Evolutionary conservation across 768 basidiomycete genomes (phyloP).

Genomic region (Rhodotorula graminis): DNA sequence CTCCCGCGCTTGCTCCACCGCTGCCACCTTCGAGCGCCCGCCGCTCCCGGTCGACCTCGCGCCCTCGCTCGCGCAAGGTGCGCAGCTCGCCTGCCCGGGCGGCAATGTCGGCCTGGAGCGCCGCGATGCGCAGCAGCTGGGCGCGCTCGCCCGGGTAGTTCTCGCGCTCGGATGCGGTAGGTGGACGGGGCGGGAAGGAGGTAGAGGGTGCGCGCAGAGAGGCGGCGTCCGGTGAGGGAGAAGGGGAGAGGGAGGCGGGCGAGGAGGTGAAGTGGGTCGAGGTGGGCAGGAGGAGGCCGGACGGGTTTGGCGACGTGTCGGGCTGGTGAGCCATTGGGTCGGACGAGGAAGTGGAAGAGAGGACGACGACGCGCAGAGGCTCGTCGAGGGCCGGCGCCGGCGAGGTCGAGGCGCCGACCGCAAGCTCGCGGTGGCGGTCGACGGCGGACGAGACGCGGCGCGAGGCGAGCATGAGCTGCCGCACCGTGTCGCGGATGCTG

Average conservation of each 20-base stretch:
- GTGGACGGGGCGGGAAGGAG: too few relatives aligned
- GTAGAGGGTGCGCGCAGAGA: not conserved
- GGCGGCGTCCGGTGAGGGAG: not conserved
- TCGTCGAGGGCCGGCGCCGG: not conserved
- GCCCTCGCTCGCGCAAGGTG: not conserved
- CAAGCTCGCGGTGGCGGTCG: conserved; percentile 22
- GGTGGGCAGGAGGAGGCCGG: conserved; percentile 19
- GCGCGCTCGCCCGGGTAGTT: conserved; percentile 28
- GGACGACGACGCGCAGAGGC: not conserved
- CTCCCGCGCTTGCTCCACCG: too few relatives aligned
- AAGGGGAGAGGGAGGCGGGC: not conserved
- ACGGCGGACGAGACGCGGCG: conserved; percentile 21
- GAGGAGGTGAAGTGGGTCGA: conserved; percentile 6
- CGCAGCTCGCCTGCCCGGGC: conserved; percentile 6
- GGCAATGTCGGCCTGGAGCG: conserved; percentile 20
- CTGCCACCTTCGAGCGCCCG: not conserved
- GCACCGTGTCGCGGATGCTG: conserved; percentile 14
- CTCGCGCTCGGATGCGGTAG: not conserved
- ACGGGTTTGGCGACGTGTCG: conserved; percentile 1
- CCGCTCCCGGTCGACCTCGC: conserved; percentile 3
- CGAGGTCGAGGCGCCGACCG: not conserved
- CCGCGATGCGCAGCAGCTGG: conserved; percentile 23
- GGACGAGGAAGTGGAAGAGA: not conserved
- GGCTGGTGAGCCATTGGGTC: too few relatives aligned
- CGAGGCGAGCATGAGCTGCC: conserved; percentile 20